Evolutionary conservation across 2,329 filamentous ascomycete genomes (phyloP), one percentile per base, ranked within the genome.

Genomic region (Cordyceps fumosorosea): DNA sequence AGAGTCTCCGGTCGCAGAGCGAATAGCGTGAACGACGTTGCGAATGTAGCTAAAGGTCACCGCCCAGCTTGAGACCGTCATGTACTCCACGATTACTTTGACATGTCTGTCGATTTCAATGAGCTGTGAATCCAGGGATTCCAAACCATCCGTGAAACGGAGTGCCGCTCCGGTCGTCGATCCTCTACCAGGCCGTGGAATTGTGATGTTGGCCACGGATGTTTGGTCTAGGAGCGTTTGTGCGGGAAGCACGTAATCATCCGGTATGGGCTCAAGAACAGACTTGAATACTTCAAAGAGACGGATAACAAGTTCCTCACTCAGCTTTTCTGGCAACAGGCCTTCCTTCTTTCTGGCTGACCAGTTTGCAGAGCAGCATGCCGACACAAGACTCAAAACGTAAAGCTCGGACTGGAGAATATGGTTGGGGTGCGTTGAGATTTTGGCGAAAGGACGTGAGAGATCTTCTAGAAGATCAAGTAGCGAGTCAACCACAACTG

Each of bases 361-460:
- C 85, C 85, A 88, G 69, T 86, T 81, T 59, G 81, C 80, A 56
- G 81, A 79, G 67, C 85, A 89, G 69, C 86, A 89, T 68, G 89
- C 85, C 69, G 85, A 84, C 42, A 86, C 78, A 48, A 89, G 76
- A 54, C 82, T 80, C 56, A 89, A 73, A n/a, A 88, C 76, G 67
- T 86, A 89, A 54, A 86, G 75, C 70, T 89, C 86, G 20, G 87
- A 88, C 53, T 84, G 78, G 37, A 88, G 74, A 57, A 89, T 78
- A 68, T 87, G 83, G 44, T 78, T 75, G 2, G 85, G 84, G 67
- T 86, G 84, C 24, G 76, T 73, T 52, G 78, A 72, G 60, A 83
- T 74, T 55, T 69, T 73, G 64, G 79, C 79, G 69, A 84, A 84
- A 3, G 83, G 81, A 56, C 80, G 80, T 32, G 77, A 75, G 45